Evolutionary conservation across 768 basidiomycete species (phyloP).

Genomic region (Lactarius akahatsu): DNA sequence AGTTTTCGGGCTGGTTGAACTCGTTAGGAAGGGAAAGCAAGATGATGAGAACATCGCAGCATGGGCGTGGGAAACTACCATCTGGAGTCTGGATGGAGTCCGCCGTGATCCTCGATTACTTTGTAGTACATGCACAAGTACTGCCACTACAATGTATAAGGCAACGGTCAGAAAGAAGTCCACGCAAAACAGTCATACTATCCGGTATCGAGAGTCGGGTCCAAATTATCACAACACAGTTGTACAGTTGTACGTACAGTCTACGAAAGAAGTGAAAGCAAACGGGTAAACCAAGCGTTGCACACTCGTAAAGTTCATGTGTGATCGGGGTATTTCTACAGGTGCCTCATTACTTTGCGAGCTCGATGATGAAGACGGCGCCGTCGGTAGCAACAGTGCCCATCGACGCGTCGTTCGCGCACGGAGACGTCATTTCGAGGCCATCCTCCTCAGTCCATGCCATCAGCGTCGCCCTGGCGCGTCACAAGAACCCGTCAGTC

Average conservation of each 20-base stretch:
- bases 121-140: not conserved
- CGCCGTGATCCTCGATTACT: not conserved
- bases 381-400: slow-evolving; percentile 17
- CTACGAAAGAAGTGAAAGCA: not conserved
- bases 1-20: not conserved
- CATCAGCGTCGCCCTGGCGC: slow-evolving; percentile 9
- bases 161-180: not conserved
- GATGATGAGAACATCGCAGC: not conserved
- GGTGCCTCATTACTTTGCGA: slow-evolving; percentile 8
- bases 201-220: not conserved
- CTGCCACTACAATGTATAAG: not conserved
- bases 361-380: slow-evolving; percentile 14
- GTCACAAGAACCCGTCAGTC: not conserved
- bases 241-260: not conserved
- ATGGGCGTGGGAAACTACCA: not conserved
- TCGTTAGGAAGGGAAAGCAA: no score
- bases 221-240: not conserved
- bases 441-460: slow-evolving; percentile 18
- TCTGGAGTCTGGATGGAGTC: no score
- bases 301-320: not conserved
- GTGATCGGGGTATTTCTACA: not conserved
- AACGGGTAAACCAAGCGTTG: not conserved
- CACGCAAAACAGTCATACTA: not conserved
- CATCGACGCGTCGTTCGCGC: slow-evolving; percentile 15
- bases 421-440: slow-evolving; percentile 9